phyloP scores from a whole-genome alignment of 495 filamentous ascomycete genomes.

The Neurospora terricola region DNA sequence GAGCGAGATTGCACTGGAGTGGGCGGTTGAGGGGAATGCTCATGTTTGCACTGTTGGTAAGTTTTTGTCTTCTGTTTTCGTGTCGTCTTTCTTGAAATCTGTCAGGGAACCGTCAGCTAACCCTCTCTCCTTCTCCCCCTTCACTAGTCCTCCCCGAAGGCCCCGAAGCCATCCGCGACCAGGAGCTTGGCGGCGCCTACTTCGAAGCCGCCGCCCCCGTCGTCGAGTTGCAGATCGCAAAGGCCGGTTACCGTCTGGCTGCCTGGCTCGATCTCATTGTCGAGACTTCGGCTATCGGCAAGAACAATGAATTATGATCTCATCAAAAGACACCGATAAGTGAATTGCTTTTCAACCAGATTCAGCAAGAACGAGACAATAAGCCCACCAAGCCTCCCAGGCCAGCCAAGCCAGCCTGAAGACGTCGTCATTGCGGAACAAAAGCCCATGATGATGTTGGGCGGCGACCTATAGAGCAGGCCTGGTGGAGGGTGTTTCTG shows the following conservation, averaged over 20 bases:
- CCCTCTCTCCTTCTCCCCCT: background rate
- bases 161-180: conserved; percentile 37
- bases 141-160: conserved; percentile 45
- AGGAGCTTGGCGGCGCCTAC: conserved; percentile 54
- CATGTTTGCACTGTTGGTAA: conserved; percentile 46
- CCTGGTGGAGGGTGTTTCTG: background rate
- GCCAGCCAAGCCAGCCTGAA: no score
- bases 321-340: no score
- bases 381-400: background rate
- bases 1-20: conserved; percentile 41
- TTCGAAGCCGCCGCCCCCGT: conserved; percentile 54
- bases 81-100: background rate
- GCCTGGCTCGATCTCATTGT: conserved; percentile 50
- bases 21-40: conserved; percentile 52
- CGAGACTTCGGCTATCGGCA: conserved; percentile 16
- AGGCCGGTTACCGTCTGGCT: conserved; percentile 60
- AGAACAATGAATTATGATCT: no score
- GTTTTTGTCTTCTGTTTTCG: background rate
- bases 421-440: background rate
- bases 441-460: background rate
- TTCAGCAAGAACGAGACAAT: background rate
- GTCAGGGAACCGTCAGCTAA: background rate
- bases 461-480: background rate
- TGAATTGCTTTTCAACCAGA: no score
- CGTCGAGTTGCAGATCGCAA: conserved; percentile 64